Evolutionary conservation across 2,329 filamentous ascomycete genomes (phyloP).

Genomic region (Colletotrichum nymphaeae): DNA sequence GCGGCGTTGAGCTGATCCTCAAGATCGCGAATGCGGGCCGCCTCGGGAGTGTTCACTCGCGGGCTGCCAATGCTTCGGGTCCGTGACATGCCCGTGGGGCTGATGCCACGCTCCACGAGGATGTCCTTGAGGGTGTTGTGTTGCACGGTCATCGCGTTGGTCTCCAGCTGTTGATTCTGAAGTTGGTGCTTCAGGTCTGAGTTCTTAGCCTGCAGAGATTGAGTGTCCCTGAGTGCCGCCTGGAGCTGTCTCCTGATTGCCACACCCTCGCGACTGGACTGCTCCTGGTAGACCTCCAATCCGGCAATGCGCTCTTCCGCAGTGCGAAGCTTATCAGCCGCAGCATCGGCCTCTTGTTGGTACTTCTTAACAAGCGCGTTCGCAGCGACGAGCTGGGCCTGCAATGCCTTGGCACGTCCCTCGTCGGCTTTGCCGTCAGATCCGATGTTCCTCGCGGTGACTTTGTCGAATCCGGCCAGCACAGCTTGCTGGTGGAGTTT

Average conservation of each 20-base stretch:
- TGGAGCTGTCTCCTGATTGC: conserved; percentile 92
- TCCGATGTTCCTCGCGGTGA: conserved; percentile 65
- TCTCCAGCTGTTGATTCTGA: conserved; percentile 88
- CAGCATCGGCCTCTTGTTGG: conserved; percentile 86
- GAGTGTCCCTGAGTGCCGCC: conserved; percentile 82
- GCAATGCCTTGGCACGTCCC: conserved; percentile 78
- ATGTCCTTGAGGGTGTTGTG: conserved; percentile 95
- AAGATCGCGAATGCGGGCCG: conserved; percentile 82
- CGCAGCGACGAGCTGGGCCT: conserved; percentile 82
- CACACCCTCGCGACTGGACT: conserved; percentile 92
- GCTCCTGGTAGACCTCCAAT: conserved; percentile 96
- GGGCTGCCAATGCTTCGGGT: conserved; percentile 80
- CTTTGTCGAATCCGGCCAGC: conserved; percentile 83
- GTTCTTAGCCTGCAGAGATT: conserved; percentile 83
- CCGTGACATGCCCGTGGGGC: conserved; percentile 77
- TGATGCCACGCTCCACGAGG: conserved; percentile 88
- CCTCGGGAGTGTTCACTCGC: conserved; percentile 82
- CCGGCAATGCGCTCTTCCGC: conserved; percentile 98
- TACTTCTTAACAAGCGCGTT: conserved; percentile 88
- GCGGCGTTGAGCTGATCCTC: conserved; percentile 87
- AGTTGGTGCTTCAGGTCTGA: conserved; percentile 85
- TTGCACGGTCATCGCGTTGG: conserved; percentile 93
- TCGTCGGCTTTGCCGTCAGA: conserved; percentile 61
- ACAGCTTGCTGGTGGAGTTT: conserved; percentile 86
- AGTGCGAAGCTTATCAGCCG: conserved; percentile 88